A percentile compares a stretch with the other conserved stretches of the same genome.
Evolutionary conservation across 495 filamentous ascomycete genomes (phyloP).

Genomic region (Neurospora sp.): DNA sequence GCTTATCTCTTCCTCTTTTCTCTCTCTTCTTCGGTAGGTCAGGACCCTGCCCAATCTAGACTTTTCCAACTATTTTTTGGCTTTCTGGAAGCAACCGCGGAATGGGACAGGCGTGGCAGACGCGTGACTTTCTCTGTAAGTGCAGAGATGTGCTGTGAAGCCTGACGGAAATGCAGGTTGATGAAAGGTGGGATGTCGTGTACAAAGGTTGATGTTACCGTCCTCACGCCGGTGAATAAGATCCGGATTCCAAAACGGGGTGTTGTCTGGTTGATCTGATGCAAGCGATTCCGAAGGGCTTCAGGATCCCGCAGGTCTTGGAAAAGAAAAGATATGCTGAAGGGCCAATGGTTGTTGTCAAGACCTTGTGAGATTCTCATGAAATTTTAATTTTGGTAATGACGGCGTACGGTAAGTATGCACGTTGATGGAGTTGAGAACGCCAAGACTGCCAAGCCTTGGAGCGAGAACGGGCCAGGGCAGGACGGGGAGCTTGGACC

Average conservation of each 20-base stretch:
- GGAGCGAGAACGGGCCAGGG: background rate
- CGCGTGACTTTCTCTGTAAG: background rate
- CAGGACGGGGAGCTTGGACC: background rate
- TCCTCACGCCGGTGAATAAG: background rate
- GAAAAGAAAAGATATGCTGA: background rate
- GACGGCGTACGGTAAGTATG: background rate
- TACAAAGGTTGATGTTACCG: background rate
- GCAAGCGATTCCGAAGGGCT: background rate
- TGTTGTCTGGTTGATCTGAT: background rate
- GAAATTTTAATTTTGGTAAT: background rate
- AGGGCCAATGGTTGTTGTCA: background rate
- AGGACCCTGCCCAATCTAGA: background rate
- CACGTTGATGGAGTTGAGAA: background rate
- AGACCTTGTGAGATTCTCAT: background rate
- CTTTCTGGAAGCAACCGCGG: slow-evolving; percentile 1
- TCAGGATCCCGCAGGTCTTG: background rate
- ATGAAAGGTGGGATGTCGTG: background rate
- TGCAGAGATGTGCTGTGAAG: background rate
- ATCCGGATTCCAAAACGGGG: background rate
- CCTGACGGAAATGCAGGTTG: background rate
- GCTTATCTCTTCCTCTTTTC: background rate
- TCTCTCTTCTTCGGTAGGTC: background rate
- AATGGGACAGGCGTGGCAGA: background rate
- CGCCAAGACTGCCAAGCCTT: background rate
- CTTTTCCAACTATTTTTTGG: background rate